Percentiles rank a stretch among this genome's conserved stretches.
Conservation (phyloP, 768 basidiomycete species). For the Tulasnella sp. region DNA sequence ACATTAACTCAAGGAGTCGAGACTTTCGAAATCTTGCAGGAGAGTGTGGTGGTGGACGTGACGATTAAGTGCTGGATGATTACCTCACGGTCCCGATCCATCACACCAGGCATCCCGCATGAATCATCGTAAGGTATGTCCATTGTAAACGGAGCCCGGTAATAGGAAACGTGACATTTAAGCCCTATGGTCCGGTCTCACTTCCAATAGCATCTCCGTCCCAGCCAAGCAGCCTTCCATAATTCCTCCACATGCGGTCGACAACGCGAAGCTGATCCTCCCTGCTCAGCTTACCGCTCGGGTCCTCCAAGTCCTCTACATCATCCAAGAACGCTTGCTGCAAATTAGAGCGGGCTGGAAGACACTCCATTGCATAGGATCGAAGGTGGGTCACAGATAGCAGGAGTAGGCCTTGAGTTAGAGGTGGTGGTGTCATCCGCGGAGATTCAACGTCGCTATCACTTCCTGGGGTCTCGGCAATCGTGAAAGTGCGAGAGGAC, state of each 20-base stretch:
- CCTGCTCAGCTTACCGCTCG: constrained; percentile 55
- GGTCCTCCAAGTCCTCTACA: constrained; percentile 78
- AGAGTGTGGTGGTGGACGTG: neutral
- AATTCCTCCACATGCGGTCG: constrained; percentile 87
- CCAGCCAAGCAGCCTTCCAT: constrained; percentile 75
- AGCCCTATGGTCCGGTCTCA: neutral
- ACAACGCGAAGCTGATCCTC: constrained; percentile 77
- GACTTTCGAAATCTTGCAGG: neutral
- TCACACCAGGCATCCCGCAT: neutral
- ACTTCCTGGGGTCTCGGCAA: neutral
- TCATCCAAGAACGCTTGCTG: constrained; percentile 84
- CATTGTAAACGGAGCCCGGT: neutral
- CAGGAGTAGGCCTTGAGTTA: constrained; percentile 73
- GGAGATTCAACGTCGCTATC: constrained; percentile 6
- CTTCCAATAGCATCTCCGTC: constrained; percentile 36
- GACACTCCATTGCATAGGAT: constrained; percentile 58
- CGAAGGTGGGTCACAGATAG: constrained; percentile 71
- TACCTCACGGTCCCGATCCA: neutral
- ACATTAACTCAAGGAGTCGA: neutral
- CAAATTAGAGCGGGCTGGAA: constrained; percentile 64
- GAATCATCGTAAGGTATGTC: neutral
- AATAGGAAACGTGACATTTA: neutral
- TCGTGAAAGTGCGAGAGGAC: neutral
- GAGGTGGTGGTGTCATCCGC: constrained; percentile 34
- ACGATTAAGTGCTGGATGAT: neutral